Evolutionary conservation across 140 eudicot genomes (phyloP), one percentile per base, ranked within the genome.

Genomic region (Oenanthe javanica): DNA sequence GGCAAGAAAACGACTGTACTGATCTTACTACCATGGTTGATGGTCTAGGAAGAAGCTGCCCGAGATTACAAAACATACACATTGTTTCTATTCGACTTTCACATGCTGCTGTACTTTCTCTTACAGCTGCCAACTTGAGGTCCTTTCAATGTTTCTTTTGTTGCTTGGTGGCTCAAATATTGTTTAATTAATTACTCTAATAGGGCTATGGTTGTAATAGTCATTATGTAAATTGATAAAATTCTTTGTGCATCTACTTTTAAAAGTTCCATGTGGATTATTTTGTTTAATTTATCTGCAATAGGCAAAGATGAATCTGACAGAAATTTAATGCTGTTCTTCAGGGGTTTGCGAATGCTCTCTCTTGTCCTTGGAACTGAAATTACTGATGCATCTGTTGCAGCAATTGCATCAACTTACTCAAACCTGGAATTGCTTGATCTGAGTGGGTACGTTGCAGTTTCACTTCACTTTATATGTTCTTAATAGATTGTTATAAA

Each of bases 381-480:
- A 84, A 88, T 96, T 46, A 91, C 98, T 46, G 98, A 96, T 88
- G 98, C 99, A 79, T 96, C 98, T 46, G 97, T 96, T 70, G 98
- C 91, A 74, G 98, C 98, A 73, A 93, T 96, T 76, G 88, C 97
- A 21, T 87, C 93, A 80, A 85, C 86, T 84, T 96, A 88, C 86
- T 81, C 97, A 36, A 89, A 91, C 76, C 84, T 96, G 67, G 98
- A 96, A 77, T 84, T 93, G 84, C 98, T 96, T 85, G 98, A 96
- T 85, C 93, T 96, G 51, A 96, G 99, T 84, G 99, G 99, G 98
- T 96, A 91, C 38, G 96, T 77, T 78, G 38, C 54, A 21, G 55
- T 64, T 49, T 45, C 36, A 21, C 50, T 81, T 72, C n/a, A 9
- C 51, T 42, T n/a, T 6, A 40, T 43, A 72, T 61, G 31, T 72